These are phyloP conservation scores for Priceomyces carsonii DNA, from an alignment of 805 yeast species.

Conservation along the genomic window DNA sequence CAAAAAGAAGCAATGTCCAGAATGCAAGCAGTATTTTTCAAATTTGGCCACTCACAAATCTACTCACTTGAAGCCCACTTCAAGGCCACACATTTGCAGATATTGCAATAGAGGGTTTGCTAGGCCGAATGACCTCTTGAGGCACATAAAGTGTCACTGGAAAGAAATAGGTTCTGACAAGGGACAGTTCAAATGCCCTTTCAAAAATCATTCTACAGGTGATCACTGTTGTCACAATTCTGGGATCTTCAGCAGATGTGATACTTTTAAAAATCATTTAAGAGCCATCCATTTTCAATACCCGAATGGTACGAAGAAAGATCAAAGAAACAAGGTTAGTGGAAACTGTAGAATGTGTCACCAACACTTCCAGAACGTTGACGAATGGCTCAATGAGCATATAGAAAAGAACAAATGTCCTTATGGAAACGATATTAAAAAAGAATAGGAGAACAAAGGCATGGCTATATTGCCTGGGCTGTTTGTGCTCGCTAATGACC, in stretches of 20 bases:
- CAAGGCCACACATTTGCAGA: constrained; percentile 76
- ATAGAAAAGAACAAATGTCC: constrained; percentile 54
- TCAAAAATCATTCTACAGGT: constrained; percentile 35
- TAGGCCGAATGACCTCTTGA: constrained; percentile 78
- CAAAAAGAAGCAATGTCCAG: constrained; percentile 71
- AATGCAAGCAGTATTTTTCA: constrained; percentile 66
- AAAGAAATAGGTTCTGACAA: constrained; percentile 68
- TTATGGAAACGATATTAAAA: constrained; percentile 9
- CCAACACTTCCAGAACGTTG: constrained; percentile 62
- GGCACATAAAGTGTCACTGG: constrained; percentile 87
- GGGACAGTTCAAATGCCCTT: constrained; percentile 81
- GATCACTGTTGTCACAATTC: constrained; percentile 69
- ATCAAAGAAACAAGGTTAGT: constrained; percentile 62
- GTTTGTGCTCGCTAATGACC: no score
- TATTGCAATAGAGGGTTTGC: constrained; percentile 85
- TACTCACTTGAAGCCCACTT: constrained; percentile 69
- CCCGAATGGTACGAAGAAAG: constrained; percentile 83
- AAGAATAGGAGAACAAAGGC: constrained; percentile 1
- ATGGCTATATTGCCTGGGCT: no score
- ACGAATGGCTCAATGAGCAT: constrained; percentile 77
- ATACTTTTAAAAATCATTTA: constrained; percentile 87
- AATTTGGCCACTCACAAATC: constrained; percentile 84
- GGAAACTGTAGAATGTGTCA: constrained; percentile 85
- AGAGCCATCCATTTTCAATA: constrained; percentile 88
- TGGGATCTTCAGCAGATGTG: constrained; percentile 87